Percentiles rank a stretch among this genome's conserved stretches.
phyloP scores from a whole-genome alignment of 1,284 basidiomycete species.

The Microbotryomycetes sp. region DNA sequence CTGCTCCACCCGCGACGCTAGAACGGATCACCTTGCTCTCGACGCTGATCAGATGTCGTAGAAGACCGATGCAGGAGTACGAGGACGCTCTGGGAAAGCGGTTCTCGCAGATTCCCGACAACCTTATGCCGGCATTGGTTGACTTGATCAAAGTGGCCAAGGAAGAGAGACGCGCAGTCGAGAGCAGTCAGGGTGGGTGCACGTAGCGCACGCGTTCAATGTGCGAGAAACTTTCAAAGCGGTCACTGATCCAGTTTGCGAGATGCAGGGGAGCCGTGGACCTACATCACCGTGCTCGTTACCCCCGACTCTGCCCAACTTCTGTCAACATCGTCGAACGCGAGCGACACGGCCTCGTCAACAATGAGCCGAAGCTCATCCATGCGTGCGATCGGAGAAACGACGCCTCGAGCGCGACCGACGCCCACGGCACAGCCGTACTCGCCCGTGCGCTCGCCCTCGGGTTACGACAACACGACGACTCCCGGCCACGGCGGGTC shows the following conservation, averaged over 20 bases:
- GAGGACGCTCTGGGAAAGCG: constrained; percentile 50
- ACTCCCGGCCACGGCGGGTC: no score
- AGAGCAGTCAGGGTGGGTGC: constrained; percentile 2
- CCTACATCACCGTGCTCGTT: not conserved
- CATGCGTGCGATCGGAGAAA: not conserved
- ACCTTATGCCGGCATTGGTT: constrained; percentile 46
- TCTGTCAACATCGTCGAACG: not conserved
- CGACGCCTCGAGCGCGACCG: not conserved
- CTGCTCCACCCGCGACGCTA: constrained; percentile 19
- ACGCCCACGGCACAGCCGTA: not conserved
- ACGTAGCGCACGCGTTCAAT: no score
- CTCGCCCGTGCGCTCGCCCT: not conserved
- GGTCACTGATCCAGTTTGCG: no score
- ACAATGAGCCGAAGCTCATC: not conserved
- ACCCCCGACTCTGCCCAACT: not conserved
- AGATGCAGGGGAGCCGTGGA: no score
- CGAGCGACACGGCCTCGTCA: not conserved
- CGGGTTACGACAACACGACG: no score
- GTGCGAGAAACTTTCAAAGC: no score
- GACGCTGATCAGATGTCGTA: constrained; percentile 45
- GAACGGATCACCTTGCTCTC: constrained; percentile 48
- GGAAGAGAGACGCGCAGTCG: constrained; percentile 37
- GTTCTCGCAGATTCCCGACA: constrained; percentile 46
- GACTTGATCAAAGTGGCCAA: constrained; percentile 51
- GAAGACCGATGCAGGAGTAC: constrained; percentile 44